Conservation (phyloP, 129 eudicot species). For the Erigeron canadensis region DNA sequence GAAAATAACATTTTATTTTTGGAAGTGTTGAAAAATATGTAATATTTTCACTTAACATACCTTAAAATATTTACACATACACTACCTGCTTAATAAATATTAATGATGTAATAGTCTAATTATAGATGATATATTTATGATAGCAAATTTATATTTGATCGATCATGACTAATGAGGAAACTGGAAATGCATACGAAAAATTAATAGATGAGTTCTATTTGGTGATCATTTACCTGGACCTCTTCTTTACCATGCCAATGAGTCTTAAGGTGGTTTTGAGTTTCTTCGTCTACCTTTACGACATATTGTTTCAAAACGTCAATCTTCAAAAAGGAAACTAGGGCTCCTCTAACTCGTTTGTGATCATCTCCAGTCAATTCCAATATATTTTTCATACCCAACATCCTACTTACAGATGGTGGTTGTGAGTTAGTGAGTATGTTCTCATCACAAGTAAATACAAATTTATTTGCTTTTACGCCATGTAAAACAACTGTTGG, state of each 20-base stretch:
- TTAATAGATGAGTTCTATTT: no score
- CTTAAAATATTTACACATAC: no score
- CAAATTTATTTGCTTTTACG: constrained; percentile 34
- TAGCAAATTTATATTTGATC: no score
- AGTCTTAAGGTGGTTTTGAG: constrained; percentile 28
- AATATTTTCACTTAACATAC: no score
- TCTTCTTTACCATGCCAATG: constrained; percentile 29
- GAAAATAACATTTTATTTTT: no score
- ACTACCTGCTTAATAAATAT: no score
- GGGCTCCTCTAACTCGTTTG: constrained; percentile 37
- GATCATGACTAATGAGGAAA: no score
- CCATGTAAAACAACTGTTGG: constrained; percentile 37
- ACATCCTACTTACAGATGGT: constrained; percentile 17
- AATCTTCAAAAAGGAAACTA: constrained; percentile 36
- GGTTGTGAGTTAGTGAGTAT: constrained; percentile 30
- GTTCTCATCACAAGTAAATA: constrained; percentile 27
- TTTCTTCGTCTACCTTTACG: constrained; percentile 38
- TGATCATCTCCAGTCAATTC: constrained; percentile 10
- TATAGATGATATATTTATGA: no score
- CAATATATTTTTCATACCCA: constrained; percentile 30
- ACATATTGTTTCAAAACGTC: constrained; percentile 39
- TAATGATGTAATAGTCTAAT: no score
- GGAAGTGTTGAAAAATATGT: no score
- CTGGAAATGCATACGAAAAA: no score
- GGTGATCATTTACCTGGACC: no score